These are phyloP conservation scores for Aspergillus avenaceus DNA, from an alignment of 495 filamentous ascomycete genomes.

Conservation along the genomic window DNA sequence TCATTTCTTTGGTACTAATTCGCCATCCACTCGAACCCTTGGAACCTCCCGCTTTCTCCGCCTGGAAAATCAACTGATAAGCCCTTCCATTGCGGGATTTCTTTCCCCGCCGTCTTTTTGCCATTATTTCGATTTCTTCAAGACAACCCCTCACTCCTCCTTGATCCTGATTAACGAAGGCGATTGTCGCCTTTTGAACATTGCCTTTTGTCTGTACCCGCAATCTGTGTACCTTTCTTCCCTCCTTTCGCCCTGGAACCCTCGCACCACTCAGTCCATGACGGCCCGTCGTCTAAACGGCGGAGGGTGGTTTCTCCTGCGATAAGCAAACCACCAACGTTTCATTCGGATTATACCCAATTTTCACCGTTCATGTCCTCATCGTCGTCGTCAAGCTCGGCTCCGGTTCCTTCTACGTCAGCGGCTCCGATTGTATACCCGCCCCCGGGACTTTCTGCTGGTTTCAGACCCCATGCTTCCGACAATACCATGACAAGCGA, in stretches of 20 bases:
- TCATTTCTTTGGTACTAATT: no score
- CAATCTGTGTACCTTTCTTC: not conserved
- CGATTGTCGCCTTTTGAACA: not conserved
- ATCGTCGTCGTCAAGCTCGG: conserved; percentile 19
- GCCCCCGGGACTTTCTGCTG: conserved; percentile 2
- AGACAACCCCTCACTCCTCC: no score
- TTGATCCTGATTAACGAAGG: not conserved
- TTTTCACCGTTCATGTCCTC: conserved; percentile 19
- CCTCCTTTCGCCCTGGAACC: conserved; percentile 11
- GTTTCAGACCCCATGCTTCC: conserved; percentile 15
- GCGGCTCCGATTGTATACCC: conserved; percentile 3
- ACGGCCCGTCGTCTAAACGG: conserved; percentile 27
- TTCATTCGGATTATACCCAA: not conserved
- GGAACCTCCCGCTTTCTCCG: not conserved
- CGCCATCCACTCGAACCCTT: not conserved
- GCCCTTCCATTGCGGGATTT: not conserved
- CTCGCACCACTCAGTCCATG: conserved; percentile 29
- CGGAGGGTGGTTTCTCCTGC: conserved; percentile 42
- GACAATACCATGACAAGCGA: conserved; percentile 12
- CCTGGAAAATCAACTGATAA: not conserved
- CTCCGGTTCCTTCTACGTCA: conserved; percentile 11
- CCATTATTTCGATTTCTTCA: not conserved
- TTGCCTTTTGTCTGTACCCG: not conserved
- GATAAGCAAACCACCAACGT: conserved; percentile 8
- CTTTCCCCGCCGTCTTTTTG: not conserved